Percentiles rank a stretch among this genome's conserved stretches.
Conservation (phyloP, 2,329 filamentous ascomycete species). For the Paraphoma chrysanthemicola region DNA sequence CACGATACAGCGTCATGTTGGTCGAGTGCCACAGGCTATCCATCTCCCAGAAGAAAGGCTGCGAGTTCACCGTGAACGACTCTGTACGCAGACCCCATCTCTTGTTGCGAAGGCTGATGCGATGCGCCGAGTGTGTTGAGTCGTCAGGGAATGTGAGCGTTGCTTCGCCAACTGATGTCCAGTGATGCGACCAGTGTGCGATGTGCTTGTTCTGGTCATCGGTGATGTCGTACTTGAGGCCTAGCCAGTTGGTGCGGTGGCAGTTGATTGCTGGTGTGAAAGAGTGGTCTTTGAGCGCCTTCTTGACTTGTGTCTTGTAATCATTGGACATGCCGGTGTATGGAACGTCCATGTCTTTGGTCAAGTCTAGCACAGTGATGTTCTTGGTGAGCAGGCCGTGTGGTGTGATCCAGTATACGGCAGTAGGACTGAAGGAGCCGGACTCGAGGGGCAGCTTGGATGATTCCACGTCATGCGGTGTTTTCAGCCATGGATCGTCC, state of each 20-base stretch:
- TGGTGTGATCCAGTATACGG: conserved; percentile 28
- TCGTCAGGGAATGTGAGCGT: conserved; percentile 25
- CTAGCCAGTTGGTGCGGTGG: conserved; percentile 18
- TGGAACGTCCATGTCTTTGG: conserved; percentile 17
- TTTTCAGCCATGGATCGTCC: conserved; percentile 14
- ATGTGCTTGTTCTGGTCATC: conserved; percentile 13
- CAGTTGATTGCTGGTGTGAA: conserved; percentile 20
- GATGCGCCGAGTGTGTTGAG: conserved; percentile 18
- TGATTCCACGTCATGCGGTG: conserved; percentile 15
- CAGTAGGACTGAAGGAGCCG: conserved; percentile 20
- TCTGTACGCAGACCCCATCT: conserved; percentile 24
- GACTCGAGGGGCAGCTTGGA: conserved; percentile 20
- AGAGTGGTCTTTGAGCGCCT: conserved; percentile 26
- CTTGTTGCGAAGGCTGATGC: conserved; percentile 21
- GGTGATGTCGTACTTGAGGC: conserved; percentile 23
- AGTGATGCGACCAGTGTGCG: conserved; percentile 29
- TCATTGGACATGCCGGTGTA: conserved; percentile 23
- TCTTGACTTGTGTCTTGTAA: conserved; percentile 25
- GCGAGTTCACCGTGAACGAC: conserved; percentile 22
- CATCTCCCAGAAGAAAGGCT: conserved; percentile 28
- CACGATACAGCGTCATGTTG: conserved; percentile 31
- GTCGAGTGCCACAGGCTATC: conserved; percentile 24
- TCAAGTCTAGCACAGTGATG: conserved; percentile 28
- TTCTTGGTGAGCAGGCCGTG: conserved; percentile 24
- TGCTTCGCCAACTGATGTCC: conserved; percentile 22